phyloP scores from a whole-genome alignment of 768 basidiomycete species.

The Suillus plorans region DNA sequence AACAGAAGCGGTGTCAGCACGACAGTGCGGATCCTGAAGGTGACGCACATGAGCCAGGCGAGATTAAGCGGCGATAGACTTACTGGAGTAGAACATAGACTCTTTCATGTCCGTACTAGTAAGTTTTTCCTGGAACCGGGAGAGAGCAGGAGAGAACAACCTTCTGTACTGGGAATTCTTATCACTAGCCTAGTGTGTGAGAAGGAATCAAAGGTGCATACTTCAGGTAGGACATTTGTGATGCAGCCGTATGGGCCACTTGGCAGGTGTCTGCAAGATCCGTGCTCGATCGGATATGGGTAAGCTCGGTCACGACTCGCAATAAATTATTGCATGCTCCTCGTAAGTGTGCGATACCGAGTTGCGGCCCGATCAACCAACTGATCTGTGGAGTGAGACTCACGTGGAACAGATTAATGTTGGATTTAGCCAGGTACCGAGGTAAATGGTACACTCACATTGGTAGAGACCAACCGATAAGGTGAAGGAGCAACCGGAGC shows the following conservation, averaged over 20 bases:
- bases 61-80: neutral
- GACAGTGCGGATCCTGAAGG: neutral
- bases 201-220: neutral
- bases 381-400: slow-evolving; percentile 1
- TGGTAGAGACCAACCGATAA: neutral
- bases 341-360: neutral
- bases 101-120: slow-evolving; percentile 1
- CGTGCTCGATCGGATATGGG: neutral
- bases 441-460: neutral
- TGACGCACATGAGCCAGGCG: neutral
- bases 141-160: neutral
- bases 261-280: neutral
- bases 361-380: neutral
- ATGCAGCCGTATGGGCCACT: neutral
- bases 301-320: neutral
- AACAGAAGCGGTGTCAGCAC: slow-evolving; percentile 1
- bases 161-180: neutral
- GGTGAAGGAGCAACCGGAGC: neutral
- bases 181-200: neutral
- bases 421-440: neutral
- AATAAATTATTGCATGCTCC: neutral
- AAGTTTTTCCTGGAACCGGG: neutral
- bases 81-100: neutral
- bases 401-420: neutral
- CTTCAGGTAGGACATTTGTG: neutral